These are phyloP conservation scores for Fusarium brachygibbosum DNA, from an alignment of 2,329 filamentous ascomycete genomes.

Conservation along the genomic window DNA sequence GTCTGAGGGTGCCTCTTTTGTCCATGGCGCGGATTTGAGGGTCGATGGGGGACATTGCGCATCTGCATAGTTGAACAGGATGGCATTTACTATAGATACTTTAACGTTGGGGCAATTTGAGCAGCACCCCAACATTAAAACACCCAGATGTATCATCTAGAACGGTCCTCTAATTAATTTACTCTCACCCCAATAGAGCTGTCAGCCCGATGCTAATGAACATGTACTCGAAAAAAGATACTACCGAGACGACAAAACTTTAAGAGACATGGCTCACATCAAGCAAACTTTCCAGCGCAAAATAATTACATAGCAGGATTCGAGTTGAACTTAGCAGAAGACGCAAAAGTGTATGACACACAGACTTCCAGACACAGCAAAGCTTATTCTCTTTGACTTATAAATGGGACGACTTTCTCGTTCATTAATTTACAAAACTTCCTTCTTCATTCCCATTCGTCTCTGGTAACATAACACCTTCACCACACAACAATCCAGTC, in stretches of 20 bases:
- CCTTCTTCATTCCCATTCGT: not conserved
- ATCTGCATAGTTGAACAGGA: slow-evolving; percentile 46
- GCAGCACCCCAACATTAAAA: no score
- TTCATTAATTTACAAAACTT: not conserved
- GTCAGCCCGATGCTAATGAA: no score
- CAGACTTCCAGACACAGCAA: not conserved
- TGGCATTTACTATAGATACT: not conserved
- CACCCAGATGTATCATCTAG: no score
- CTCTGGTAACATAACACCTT: not conserved
- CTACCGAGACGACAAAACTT: no score
- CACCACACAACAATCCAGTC: not conserved
- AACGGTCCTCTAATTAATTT: no score
- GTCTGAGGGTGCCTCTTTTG: slow-evolving; percentile 69
- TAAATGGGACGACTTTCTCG: not conserved
- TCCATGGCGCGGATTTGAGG: slow-evolving; percentile 69
- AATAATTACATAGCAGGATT: not conserved
- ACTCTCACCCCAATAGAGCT: no score
- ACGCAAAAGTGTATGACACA: not conserved
- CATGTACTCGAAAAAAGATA: no score
- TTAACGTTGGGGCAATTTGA: no score
- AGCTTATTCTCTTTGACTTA: not conserved
- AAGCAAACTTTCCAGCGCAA: not conserved
- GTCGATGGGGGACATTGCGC: slow-evolving; percentile 70
- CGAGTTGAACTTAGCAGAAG: not conserved
- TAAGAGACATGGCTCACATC: not conserved